Percentiles rank a stretch among this genome's conserved stretches.
These are phyloP conservation scores for Vararia minispora DNA, from an alignment of 768 basidiomycete genomes.

Conservation along the genomic window DNA sequence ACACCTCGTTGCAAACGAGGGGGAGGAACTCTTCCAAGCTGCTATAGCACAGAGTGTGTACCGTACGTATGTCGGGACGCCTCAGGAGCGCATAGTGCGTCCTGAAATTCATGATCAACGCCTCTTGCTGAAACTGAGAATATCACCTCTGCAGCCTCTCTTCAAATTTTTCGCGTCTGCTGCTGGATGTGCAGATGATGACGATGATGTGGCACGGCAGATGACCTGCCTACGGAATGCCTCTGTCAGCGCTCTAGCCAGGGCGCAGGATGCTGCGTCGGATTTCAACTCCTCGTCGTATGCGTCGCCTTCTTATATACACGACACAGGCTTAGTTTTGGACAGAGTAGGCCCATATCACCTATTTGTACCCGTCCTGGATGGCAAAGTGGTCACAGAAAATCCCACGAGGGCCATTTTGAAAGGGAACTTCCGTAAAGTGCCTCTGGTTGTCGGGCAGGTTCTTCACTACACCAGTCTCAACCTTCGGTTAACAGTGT, in stretches of 20 bases:
- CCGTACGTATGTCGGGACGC: constrained; percentile 36
- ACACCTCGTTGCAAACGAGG: constrained; percentile 38
- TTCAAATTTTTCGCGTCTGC: constrained; percentile 39
- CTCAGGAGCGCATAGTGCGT: constrained; percentile 41
- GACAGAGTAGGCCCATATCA: constrained; percentile 34
- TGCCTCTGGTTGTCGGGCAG: constrained; percentile 51
- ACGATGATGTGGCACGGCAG: constrained; percentile 23
- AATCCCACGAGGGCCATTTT: constrained; percentile 36
- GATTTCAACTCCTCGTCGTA: no score
- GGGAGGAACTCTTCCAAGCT: constrained; percentile 32
- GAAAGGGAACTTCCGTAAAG: constrained; percentile 31
- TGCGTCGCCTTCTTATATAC: no score
- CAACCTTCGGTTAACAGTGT: neutral
- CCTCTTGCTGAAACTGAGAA: no score
- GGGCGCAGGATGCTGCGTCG: constrained; percentile 39
- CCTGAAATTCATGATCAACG: no score
- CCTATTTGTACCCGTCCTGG: constrained; percentile 42
- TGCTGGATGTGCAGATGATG: constrained; percentile 39
- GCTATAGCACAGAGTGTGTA: constrained; percentile 58
- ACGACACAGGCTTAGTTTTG: no score
- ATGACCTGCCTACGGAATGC: constrained; percentile 40
- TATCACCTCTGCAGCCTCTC: constrained; percentile 36
- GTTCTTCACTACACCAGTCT: constrained; percentile 10
- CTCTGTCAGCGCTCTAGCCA: constrained; percentile 37
- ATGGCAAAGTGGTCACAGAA: constrained; percentile 39